These are phyloP conservation scores for Epichloe coenophiala DNA, from an alignment of 2,329 filamentous ascomycete genomes.

Conservation along the genomic window DNA sequence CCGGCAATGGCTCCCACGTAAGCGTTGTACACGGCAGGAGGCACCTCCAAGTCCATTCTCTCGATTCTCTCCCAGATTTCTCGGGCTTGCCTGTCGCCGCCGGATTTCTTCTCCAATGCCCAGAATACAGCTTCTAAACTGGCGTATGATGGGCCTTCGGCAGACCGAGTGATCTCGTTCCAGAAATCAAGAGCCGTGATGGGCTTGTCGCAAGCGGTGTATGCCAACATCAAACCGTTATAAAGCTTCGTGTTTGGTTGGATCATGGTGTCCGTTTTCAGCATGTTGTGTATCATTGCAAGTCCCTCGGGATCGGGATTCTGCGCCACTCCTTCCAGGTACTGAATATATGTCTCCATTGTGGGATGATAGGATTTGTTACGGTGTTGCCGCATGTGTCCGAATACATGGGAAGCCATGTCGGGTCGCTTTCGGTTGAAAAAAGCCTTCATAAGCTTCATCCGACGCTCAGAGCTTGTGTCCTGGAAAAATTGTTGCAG, in stretches of 20 bases:
- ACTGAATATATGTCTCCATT: conserved; percentile 61
- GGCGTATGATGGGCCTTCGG: conserved; percentile 75
- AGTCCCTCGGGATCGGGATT: conserved; percentile 44
- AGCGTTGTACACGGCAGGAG: conserved; percentile 56
- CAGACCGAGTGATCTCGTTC: conserved; percentile 66
- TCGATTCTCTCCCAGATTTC: conserved; percentile 59
- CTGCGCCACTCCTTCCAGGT: conserved; percentile 62
- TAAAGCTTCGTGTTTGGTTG: conserved; percentile 62
- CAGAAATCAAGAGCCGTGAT: conserved; percentile 64
- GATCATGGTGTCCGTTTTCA: conserved; percentile 80
- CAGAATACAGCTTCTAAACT: conserved; percentile 72
- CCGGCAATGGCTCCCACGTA: conserved; percentile 68
- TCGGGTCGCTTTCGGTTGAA: conserved; percentile 66
- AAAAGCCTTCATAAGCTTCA: conserved; percentile 67
- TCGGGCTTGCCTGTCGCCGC: conserved; percentile 45
- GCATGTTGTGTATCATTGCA: conserved; percentile 74
- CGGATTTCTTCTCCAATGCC: conserved; percentile 52
- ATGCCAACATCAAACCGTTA: conserved; percentile 80
- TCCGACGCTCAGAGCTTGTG: conserved; percentile 50
- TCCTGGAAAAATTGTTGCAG: conserved; percentile 51
- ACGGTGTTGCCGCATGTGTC: conserved; percentile 77
- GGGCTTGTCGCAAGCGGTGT: conserved; percentile 54
- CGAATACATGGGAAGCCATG: conserved; percentile 77
- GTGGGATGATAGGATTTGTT: conserved; percentile 51
- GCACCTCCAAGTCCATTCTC: conserved; percentile 66